A percentile compares a stretch with the other conserved stretches of the same genome.
Conservation (phyloP, 345 rosid genomes). For the Populus davidiana region DNA sequence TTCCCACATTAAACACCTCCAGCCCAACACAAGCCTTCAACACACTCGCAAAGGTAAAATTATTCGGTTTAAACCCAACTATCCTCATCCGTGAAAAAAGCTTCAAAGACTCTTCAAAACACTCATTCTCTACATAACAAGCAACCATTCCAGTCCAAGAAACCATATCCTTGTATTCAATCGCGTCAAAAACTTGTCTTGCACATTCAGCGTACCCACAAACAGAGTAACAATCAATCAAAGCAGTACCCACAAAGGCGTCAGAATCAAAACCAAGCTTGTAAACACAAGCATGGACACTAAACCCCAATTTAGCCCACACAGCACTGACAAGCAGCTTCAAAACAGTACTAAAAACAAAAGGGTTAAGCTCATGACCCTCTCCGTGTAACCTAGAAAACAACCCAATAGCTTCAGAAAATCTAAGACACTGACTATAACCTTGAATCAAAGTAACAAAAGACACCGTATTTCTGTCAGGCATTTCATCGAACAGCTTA, state of each 20-base stretch:
- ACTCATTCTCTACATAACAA: slow-evolving; percentile 67
- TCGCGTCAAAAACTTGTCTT: slow-evolving; percentile 59
- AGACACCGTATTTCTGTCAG: slow-evolving; percentile 54
- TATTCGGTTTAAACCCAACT: slow-evolving; percentile 61
- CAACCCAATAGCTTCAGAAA: slow-evolving; percentile 43
- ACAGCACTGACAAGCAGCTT: slow-evolving; percentile 56
- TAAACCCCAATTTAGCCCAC: slow-evolving; percentile 41
- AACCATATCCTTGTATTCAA: slow-evolving; percentile 65
- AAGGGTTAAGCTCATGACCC: slow-evolving; percentile 73
- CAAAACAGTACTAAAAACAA: slow-evolving; percentile 65
- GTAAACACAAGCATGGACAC: slow-evolving; percentile 57
- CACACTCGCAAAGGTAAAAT: slow-evolving; percentile 56
- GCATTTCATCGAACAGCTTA: slow-evolving; percentile 71
- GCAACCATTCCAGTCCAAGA: slow-evolving; percentile 77
- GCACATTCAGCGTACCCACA: slow-evolving; percentile 50
- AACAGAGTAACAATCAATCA: slow-evolving; percentile 64
- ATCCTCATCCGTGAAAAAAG: slow-evolving; percentile 55
- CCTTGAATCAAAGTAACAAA: slow-evolving; percentile 65
- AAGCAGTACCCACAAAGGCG: slow-evolving; percentile 76
- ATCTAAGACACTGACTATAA: slow-evolving; percentile 22
- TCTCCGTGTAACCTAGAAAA: slow-evolving; percentile 56
- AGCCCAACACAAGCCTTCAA: slow-evolving; percentile 74
- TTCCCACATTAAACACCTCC: slow-evolving; percentile 43
- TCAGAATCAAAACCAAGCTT: slow-evolving; percentile 67
- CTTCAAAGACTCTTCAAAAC: slow-evolving; percentile 49